Percentiles rank a stretch among this genome's conserved stretches.
phyloP scores from a whole-genome alignment of 805 yeast species.

The Candida succiphila region DNA sequence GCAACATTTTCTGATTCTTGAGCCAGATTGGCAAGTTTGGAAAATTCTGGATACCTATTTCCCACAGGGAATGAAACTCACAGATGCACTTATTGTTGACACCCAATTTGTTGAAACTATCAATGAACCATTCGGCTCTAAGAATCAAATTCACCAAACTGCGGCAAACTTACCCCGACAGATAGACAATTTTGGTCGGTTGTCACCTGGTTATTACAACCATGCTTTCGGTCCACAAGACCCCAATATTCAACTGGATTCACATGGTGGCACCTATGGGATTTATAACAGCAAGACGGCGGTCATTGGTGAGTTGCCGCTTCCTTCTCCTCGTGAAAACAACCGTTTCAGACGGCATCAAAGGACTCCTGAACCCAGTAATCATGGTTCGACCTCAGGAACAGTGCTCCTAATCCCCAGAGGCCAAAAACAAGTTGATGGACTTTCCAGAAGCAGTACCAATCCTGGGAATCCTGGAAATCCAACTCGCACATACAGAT shows the following conservation, averaged over 20 bases:
- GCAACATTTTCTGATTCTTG: constrained; percentile 17
- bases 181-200: no score
- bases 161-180: not conserved
- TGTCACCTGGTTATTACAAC: not conserved
- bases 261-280: not conserved
- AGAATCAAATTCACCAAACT: not conserved
- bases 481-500: no score
- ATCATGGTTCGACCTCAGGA: constrained; percentile 13
- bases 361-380: constrained; percentile 11
- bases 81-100: constrained; percentile 57
- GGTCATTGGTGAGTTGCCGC: constrained; percentile 17
- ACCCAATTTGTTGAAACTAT: constrained; percentile 24
- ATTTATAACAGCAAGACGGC: constrained; percentile 13
- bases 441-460: not conserved
- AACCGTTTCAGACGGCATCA: constrained; percentile 8
- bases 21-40: constrained; percentile 58
- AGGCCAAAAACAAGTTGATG: constrained; percentile 8
- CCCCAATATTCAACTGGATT: constrained; percentile 4
- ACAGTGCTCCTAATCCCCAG: constrained; percentile 43
- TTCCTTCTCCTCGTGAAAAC: constrained; percentile 20
- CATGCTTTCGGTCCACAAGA: constrained; percentile 7
- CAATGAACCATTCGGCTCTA: no score
- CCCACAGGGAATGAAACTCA: constrained; percentile 60
- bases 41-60: constrained; percentile 45
- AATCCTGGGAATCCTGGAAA: not conserved